Evolutionary conservation across 768 basidiomycete genomes (phyloP).

Genomic region (Auricularia sp.): DNA sequence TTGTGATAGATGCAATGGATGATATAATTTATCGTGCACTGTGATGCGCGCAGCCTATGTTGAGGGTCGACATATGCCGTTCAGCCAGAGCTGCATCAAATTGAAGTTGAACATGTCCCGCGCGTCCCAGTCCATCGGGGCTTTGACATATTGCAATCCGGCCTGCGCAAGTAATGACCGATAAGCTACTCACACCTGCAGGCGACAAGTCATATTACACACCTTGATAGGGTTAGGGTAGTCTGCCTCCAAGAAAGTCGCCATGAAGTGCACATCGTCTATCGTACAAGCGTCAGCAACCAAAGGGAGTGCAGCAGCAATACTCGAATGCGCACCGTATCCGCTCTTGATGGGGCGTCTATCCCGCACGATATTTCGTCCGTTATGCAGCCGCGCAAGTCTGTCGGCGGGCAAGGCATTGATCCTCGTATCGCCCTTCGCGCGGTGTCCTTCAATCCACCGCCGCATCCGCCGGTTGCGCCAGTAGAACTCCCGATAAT

Average conservation of each 20-base stretch:
- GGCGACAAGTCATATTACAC: too few relatives aligned
- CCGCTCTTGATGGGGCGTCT: background rate
- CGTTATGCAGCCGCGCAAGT: background rate
- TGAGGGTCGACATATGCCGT: background rate
- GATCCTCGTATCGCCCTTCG: background rate
- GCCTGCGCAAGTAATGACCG: background rate
- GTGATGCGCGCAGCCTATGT: background rate
- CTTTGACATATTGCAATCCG: background rate
- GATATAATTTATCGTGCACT: too few relatives aligned
- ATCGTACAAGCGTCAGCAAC: background rate
- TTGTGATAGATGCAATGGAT: too few relatives aligned
- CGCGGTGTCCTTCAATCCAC: background rate
- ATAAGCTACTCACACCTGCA: background rate
- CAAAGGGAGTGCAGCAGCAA: background rate
- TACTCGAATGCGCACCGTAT: background rate
- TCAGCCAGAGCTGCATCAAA: constrained; percentile 1
- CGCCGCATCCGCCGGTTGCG: background rate
- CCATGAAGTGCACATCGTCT: constrained; percentile 2
- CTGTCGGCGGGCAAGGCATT: background rate
- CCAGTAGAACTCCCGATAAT: constrained; percentile 1
- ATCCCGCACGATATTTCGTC: background rate
- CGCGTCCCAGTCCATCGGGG: background rate
- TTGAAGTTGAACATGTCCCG: constrained; percentile 2
- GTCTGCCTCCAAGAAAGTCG: background rate
- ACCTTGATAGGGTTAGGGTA: background rate